phyloP scores from a whole-genome alignment of 1,284 basidiomycete species.

The Ustilago tritici region DNA sequence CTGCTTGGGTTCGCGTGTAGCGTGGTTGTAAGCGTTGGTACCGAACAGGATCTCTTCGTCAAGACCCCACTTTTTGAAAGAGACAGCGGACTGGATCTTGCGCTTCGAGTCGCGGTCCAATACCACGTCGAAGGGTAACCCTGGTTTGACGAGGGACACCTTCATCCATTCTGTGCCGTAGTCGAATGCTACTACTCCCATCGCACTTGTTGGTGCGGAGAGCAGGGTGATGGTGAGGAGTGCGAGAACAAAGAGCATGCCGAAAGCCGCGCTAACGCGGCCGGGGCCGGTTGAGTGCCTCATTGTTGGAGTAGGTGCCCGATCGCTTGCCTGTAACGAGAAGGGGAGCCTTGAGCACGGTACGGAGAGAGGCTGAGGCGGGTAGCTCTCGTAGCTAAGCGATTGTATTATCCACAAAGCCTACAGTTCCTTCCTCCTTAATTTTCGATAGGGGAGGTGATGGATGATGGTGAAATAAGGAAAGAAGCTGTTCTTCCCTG shows the following conservation, averaged over 20 bases:
- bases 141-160: slow-evolving; percentile 94
- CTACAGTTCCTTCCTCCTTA: background rate
- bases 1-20: slow-evolving; percentile 87
- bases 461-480: background rate
- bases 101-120: slow-evolving; percentile 96
- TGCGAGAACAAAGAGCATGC: slow-evolving; percentile 34
- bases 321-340: slow-evolving; percentile 6
- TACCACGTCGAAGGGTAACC: slow-evolving; percentile 93
- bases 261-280: slow-evolving; percentile 18
- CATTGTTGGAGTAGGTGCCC: slow-evolving; percentile 18
- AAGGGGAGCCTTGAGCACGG: background rate
- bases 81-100: slow-evolving; percentile 86
- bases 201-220: slow-evolving; percentile 33
- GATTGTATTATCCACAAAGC: background rate
- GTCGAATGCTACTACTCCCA: slow-evolving; percentile 69
- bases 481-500: background rate
- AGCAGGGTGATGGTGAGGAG: slow-evolving; percentile 32
- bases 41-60: slow-evolving; percentile 84
- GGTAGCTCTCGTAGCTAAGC: background rate
- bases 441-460: background rate
- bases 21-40: slow-evolving; percentile 85
- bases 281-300: slow-evolving; percentile 18
- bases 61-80: slow-evolving; percentile 63
- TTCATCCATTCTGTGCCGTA: slow-evolving; percentile 74
- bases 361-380: slow-evolving; percentile 1